Base-by-base conservation (phyloP, 139 green algal genomes). In the Asterochloris erici region DNA sequence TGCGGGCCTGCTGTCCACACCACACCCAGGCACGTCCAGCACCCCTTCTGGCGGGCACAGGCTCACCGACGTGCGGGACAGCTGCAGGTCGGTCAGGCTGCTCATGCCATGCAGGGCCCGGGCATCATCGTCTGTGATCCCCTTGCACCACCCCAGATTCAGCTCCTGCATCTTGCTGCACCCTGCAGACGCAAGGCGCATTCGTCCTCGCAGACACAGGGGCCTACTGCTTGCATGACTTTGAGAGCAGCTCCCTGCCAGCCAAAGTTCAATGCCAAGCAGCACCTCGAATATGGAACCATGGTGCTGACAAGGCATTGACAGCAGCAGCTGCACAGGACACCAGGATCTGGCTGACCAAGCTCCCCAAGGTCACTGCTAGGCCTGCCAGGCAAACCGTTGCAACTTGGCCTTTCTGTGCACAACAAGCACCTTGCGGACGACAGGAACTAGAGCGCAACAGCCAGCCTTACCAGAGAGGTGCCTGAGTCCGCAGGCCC, bases 121-220 rank as follows among this genome's bases (percentile, higher is more conserved):
- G 10, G 84, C 79, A 54, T 92, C 88, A 1, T 61, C 66, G 62
- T 88, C 83, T 10, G 62, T 62, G n/a, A 88, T 60, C 9, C 21
- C 27, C 60, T 62, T 68, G 87, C 88, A 91, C 84, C 88, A 91
- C 11, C 87, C 88, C 28, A 91, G 62, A 69, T 91, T 73, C 11
- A 92, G 61, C 16, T 28, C 11, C 69, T 74, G 23, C 68, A 87
- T 75, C 84, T 81, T 68, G 68, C 24, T 11, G 63, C 82, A 23
- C 10, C 80, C 79, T 84, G 84, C 21, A 15, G 24, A 60, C 12
- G 6, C 4, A 0, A 28, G n/a, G 68, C 15, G 14, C 29, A n/a
- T n/a, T n/a, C n/a, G n/a, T 63, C 64, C 9, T 16, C 6, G 4
- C 0, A 60, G 15, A 27, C 11, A 66, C 11, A 77, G 19, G 13